These are phyloP conservation scores for Alternaria conjuncta DNA, from an alignment of 2,329 filamentous ascomycete species.

Conservation along the genomic window DNA sequence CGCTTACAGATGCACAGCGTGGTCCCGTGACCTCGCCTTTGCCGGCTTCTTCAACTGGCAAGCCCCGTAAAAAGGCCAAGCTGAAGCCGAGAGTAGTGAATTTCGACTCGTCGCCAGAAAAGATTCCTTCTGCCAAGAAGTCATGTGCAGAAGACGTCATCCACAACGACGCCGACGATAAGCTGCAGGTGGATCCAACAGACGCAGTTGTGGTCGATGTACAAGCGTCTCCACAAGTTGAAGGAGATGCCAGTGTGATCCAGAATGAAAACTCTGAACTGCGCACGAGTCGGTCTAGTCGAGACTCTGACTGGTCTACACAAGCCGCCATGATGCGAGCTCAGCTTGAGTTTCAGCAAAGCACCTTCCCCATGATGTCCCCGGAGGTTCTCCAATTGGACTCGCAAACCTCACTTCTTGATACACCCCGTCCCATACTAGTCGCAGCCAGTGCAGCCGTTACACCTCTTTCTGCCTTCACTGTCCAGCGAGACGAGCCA, in stretches of 20 bases:
- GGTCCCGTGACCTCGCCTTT: constrained; percentile 19
- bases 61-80: constrained; percentile 34
- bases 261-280: constrained; percentile 1
- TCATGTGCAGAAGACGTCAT: background rate
- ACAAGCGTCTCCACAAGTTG: background rate
- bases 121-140: background rate
- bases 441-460: constrained; percentile 29
- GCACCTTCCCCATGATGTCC: constrained; percentile 25
- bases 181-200: background rate
- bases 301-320: constrained; percentile 41
- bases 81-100: constrained; percentile 27
- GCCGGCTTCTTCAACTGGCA: constrained; percentile 33
- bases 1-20: background rate
- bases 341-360: constrained; percentile 43
- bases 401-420: constrained; percentile 20
- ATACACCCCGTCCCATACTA: constrained; percentile 22
- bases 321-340: constrained; percentile 46
- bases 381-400: constrained; percentile 21
- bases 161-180: background rate
- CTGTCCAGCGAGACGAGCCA: constrained; percentile 25
- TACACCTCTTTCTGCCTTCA: constrained; percentile 41
- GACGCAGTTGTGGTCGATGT: background rate
- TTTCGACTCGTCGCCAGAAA: constrained; percentile 34
- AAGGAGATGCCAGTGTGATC: background rate
- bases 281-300: constrained; percentile 11